Base-by-base conservation (phyloP, 2,329 filamentous ascomycete species). In the Aspergillus sojae region DNA sequence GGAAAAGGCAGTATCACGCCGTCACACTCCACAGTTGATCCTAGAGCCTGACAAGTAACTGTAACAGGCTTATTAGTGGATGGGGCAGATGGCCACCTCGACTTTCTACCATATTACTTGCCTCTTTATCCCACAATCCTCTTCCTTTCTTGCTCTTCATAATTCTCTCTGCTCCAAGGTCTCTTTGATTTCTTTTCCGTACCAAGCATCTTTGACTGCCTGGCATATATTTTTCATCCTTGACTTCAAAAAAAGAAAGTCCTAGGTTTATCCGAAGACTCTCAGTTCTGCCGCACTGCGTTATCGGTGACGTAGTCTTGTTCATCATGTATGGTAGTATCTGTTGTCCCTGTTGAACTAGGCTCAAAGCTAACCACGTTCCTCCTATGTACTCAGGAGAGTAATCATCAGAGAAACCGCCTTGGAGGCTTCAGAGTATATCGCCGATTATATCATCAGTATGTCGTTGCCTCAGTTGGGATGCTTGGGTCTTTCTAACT, bases 371-470 rank as follows among this genome's bases (percentile, higher is more conserved):
- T 72, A 65, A 68, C 34, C 39, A 52, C 52, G 39, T 63, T 55
- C 28, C 41, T 60, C 58, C 14, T 6, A 28, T 7, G 5, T 55
- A 19, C 53, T 71, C 71, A 95, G 92, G 92, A 89, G 91, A 81
- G 87, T 95, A 74, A 94, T 95, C 78, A 91, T 95, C 75, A 86
- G 91, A 76, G 89, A 94, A 77, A 85, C 92, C 72, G 84, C 89
- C 70, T 78, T 84, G 60, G 81, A 85, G 66, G 90, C 90, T 62
- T 92, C 91, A 73, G 83, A 84, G 70, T 93, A 94, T 78, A 90
- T 94, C 69, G 91, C 91, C 65, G 89, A 92, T 77, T 93, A 94
- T 79, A 90, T 95, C 71, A 88, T 94, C 79, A 84, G 87, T 89
- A 80, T 70, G 83, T 55, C 26, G n/a, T 21, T n/a, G 10, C 30